These are phyloP conservation scores for Bathelium albidoporum DNA, from an alignment of 495 filamentous ascomycete species.

Conservation along the genomic window DNA sequence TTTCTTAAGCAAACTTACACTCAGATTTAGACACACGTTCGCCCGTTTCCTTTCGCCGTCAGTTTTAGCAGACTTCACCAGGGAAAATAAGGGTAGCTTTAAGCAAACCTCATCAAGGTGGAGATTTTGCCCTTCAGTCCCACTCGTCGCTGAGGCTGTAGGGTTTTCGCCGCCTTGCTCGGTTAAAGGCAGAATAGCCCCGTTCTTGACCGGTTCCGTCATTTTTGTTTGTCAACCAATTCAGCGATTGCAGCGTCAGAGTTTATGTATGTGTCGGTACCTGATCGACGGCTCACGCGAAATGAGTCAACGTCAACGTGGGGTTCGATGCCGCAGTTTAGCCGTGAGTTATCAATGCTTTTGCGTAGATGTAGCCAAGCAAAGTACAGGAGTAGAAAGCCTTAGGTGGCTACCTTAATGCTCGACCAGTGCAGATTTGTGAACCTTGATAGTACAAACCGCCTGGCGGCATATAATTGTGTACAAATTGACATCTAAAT, in stretches of 20 bases:
- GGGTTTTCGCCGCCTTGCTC: not conserved
- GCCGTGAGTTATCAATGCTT: not conserved
- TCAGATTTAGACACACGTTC: constrained; percentile 35
- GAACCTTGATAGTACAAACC: no score
- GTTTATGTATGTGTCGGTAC: not conserved
- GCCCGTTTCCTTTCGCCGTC: constrained; percentile 24
- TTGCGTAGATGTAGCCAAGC: no score
- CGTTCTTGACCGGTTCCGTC: not conserved
- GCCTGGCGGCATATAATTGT: no score
- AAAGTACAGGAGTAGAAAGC: no score
- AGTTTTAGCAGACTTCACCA: not conserved
- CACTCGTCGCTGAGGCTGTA: not conserved
- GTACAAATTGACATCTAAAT: no score
- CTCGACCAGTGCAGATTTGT: no score
- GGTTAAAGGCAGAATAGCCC: not conserved
- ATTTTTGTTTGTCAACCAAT: no score
- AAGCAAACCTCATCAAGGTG: not conserved
- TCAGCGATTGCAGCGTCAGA: no score
- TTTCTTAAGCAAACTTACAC: constrained; percentile 13
- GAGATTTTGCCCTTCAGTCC: not conserved
- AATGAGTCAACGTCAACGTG: not conserved
- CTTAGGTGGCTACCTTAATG: no score
- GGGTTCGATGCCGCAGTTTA: not conserved
- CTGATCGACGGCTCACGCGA: not conserved
- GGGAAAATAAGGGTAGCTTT: not conserved